Conservation (phyloP, 768 basidiomycete species). For the Termitomyces sp. region DNA sequence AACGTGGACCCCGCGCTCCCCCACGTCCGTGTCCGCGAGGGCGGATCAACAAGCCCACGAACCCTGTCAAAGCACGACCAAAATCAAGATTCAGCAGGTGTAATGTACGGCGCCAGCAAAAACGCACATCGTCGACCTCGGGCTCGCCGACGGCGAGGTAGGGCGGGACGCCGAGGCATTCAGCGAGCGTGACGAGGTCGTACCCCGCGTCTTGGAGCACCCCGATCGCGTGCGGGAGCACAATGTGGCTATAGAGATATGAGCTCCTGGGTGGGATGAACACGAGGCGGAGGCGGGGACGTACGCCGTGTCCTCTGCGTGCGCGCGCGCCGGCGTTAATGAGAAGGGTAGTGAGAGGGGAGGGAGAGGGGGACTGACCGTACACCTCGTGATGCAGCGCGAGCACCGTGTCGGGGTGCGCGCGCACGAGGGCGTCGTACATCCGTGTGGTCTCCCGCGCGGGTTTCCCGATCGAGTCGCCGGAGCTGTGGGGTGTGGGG, state of each 20-base stretch:
- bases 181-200: conserved; percentile 32
- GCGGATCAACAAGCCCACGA: background rate
- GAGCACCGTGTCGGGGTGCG: conserved; percentile 22
- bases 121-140: background rate
- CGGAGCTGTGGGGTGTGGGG: conserved; percentile 13
- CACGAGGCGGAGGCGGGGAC: background rate
- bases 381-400: conserved; percentile 30
- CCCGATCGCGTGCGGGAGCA: conserved; percentile 24
- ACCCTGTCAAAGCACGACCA: background rate
- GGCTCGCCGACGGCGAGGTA: conserved; percentile 19
- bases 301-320: background rate
- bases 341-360: no score
- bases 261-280: no score
- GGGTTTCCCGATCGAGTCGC: conserved; percentile 23
- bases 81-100: no score
- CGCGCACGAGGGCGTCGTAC: conserved; percentile 16
- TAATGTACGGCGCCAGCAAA: no score
- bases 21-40: no score
- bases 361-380: conserved; percentile 9
- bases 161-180: conserved; percentile 27
- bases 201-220: conserved; percentile 26
- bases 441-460: conserved; percentile 14
- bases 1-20: no score
- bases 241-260: conserved; percentile 13
- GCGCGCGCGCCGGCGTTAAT: no score